phyloP scores from a whole-genome alignment of 2,329 filamentous ascomycete genomes.

The Diaporthe nobilis region DNA sequence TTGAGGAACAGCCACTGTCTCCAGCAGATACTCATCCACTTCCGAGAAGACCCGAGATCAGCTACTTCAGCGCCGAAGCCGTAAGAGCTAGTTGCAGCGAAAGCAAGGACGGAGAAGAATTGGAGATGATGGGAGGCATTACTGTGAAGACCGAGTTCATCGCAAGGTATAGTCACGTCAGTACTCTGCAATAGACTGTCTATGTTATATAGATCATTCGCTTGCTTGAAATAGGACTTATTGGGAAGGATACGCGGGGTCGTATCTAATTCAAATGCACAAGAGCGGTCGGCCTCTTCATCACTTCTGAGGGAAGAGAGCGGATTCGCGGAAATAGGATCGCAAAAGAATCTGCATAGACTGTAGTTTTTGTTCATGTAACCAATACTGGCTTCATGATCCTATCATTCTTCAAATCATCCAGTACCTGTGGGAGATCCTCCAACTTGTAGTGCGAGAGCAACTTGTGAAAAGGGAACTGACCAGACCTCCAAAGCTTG shows the following conservation, averaged over 20 bases:
- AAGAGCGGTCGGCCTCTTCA: background rate
- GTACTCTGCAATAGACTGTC: background rate
- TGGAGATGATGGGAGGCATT: slow-evolving; percentile 32
- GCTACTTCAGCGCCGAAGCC: slow-evolving; percentile 29
- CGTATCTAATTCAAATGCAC: background rate
- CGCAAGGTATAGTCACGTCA: slow-evolving; percentile 25
- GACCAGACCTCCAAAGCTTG: slow-evolving; percentile 29
- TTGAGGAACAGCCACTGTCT: slow-evolving; percentile 23
- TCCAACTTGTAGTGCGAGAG: slow-evolving; percentile 28
- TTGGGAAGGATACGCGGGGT: background rate
- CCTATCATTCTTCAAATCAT: slow-evolving; percentile 23
- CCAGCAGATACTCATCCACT: background rate
- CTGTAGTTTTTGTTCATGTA: background rate
- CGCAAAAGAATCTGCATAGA: background rate
- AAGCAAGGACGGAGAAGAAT: slow-evolving; percentile 3
- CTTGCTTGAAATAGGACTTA: background rate
- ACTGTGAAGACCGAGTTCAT: slow-evolving; percentile 27
- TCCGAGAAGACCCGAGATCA: slow-evolving; percentile 13
- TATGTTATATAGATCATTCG: background rate
- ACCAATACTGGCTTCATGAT: slow-evolving; percentile 10
- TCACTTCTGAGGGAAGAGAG: background rate
- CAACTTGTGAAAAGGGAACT: slow-evolving; percentile 29
- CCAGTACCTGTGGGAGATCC: background rate
- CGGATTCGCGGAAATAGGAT: no score
- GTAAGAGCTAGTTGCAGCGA: slow-evolving; percentile 9